These are phyloP conservation scores for Populus davidiana DNA, from an alignment of 345 rosid species.

Conservation along the genomic window DNA sequence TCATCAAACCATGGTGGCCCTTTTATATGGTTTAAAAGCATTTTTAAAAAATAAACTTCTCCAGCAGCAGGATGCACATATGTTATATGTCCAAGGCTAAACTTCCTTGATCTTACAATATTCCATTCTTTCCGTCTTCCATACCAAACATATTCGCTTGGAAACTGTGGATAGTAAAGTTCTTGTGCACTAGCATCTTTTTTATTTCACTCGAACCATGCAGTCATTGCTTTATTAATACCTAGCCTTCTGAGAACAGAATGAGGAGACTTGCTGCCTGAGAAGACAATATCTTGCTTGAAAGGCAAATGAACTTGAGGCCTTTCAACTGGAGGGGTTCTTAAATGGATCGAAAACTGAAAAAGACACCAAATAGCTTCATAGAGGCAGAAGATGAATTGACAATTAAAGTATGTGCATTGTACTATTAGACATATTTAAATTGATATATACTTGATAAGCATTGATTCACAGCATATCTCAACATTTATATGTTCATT, in stretches of 20 bases:
- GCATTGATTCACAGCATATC: background rate
- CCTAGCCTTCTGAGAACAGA: background rate
- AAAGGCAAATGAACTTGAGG: too few relatives aligned
- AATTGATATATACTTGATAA: background rate
- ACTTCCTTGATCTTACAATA: background rate
- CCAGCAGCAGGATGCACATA: background rate
- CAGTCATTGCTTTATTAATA: background rate
- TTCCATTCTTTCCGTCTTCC: background rate
- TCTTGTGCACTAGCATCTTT: background rate
- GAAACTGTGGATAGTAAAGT: background rate
- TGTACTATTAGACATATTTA: background rate
- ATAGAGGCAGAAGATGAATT: background rate
- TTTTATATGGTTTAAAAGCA: too few relatives aligned
- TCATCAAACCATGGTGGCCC: too few relatives aligned
- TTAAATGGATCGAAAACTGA: too few relatives aligned
- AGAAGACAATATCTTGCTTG: background rate
- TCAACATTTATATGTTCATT: background rate
- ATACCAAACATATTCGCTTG: background rate
- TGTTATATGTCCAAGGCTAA: background rate
- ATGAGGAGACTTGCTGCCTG: background rate
- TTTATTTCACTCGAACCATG: background rate
- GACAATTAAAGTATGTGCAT: background rate
- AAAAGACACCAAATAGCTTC: too few relatives aligned
- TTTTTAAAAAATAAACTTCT: background rate
- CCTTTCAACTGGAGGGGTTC: too few relatives aligned